Evolutionary conservation across 148 eudicot genomes (phyloP), one percentile per base, ranked within the genome.

Genomic region (Vaccinium darrowii): DNA sequence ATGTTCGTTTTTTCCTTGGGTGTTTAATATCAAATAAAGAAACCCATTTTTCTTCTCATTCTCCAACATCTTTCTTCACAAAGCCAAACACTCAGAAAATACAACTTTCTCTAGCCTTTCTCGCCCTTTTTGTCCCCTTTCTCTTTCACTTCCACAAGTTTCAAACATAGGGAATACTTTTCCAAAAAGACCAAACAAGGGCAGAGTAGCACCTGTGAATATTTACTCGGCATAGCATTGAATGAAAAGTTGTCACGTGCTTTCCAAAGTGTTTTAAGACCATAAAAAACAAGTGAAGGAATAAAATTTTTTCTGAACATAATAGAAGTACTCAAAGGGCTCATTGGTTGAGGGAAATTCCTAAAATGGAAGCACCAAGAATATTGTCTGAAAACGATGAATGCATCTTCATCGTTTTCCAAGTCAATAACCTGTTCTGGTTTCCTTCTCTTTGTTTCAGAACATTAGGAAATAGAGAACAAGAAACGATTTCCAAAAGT

Each of bases 371-470:
- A 75, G 5, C 5, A 75, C 10, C 79, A 78, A 23, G 13, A 16
- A 30, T 50, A 21, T 21, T 47, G 11, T 78, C 11, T 78, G n/a
- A 52, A 52, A 78, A 1, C 5, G 25, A 78, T 10, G 39, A 52
- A 23, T 53, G 56, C 60, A 25, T 53, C 54, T 51, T 51, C 58
- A 43, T 43, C 47, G 47, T 43, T 43, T 43, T 43, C 47, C 36
- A 77, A 77, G 57, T 50, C 23, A 77, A 77, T 47, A 47, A n/a
- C 14, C 12, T 25, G 5, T 56, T 53, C 60, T 52, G 2, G 5
- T 78, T 78, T 25, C 11, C 4, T 25, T 11, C n/a, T 53, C 39
- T 53, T 78, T 53, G 81, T 78, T 78, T 53, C 58, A 77, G 80
- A 51, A n/a, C 47, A 43, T 43, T 43, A 43, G 47, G 47, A 43